phyloP scores from a whole-genome alignment of 495 filamentous ascomycete species.

The Talaromyces proteolyticus region DNA sequence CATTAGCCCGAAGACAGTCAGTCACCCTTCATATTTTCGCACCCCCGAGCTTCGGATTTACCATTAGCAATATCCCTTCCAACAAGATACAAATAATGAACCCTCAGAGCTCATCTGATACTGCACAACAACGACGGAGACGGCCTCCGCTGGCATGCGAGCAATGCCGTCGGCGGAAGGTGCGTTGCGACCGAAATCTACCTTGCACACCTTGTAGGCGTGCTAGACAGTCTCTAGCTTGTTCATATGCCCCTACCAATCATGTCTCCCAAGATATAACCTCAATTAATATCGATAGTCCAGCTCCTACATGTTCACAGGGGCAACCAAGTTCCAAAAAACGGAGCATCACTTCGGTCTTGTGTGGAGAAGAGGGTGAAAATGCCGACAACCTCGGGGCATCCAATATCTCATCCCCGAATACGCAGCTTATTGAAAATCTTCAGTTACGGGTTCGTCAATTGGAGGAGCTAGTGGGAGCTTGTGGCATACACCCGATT shows the following conservation, averaged over 20 bases:
- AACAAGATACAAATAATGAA: neutral
- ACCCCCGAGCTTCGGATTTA: neutral
- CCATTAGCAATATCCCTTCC: neutral
- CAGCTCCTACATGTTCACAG: too few relatives aligned
- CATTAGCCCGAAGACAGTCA: too few relatives aligned
- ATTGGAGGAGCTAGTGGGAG: constrained; percentile 7
- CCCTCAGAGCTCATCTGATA: neutral
- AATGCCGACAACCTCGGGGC: constrained; percentile 4
- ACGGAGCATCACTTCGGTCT: neutral
- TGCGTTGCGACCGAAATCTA: constrained; percentile 35
- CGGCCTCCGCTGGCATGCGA: constrained; percentile 38
- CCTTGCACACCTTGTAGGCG: constrained; percentile 35
- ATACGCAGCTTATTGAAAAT: constrained; percentile 10
- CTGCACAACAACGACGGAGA: constrained; percentile 22
- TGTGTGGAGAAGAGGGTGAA: neutral
- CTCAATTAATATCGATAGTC: too few relatives aligned
- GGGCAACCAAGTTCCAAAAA: too few relatives aligned
- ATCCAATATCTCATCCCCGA: constrained; percentile 8
- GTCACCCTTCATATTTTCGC: too few relatives aligned
- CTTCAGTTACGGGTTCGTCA: constrained; percentile 14
- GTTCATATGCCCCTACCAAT: constrained; percentile 8
- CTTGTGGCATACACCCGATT: too few relatives aligned
- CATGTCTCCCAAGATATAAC: constrained; percentile 16
- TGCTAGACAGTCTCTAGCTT: constrained; percentile 17
- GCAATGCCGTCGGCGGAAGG: constrained; percentile 37